Base-by-base conservation (phyloP, 371 early-diverging fungal species). In the Actinomortierella ambigua region DNA sequence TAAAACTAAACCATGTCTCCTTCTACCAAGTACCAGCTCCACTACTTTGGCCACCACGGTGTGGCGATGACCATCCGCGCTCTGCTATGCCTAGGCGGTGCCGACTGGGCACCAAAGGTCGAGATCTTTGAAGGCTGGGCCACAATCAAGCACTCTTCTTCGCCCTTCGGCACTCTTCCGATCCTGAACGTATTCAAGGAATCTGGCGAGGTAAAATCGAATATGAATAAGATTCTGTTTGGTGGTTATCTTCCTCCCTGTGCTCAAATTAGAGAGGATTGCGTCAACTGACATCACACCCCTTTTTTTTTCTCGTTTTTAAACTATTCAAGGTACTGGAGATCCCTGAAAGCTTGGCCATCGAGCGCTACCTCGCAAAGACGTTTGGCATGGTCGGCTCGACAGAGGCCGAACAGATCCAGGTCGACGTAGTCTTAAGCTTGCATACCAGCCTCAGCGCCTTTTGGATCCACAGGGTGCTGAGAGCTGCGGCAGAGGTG, bases 331-430 rank as follows among this genome's bases (percentile, higher is more conserved):
- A 34, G 34, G 11, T 11, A 4, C 4, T 34, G 7, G 11, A 18
- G 29, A 42, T 67, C 24, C 61, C 68, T 20, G 68, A 67, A 27
- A 61, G 58, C 0, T 54, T 61, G 8, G 62, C 61, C 50, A 67
- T 67, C 34, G 68, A 61, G 24, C 49, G 61, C 2, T 67, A 51
- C 27, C 53, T 67, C 8, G 58, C 61, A 40, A 67, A 67, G 23
- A 29, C 52, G 54, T 49, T 67, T 18, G 68, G 68, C 1, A 54
- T 61, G 29, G 48, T 57, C 26, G 68, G 68, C 1, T 34, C 34
- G 34, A 34, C 34, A 34, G 23, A 40, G 27, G 57, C 48, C 1
- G 64, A 57, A 14, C 28, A 63, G 53, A 50, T 41, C 20, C 20
- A 57, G 53, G 57, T 47, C 57, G 53, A 63, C 20, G 27, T 63